These are phyloP conservation scores for Candida verbasci DNA, from an alignment of 805 yeast species.

Conservation along the genomic window DNA sequence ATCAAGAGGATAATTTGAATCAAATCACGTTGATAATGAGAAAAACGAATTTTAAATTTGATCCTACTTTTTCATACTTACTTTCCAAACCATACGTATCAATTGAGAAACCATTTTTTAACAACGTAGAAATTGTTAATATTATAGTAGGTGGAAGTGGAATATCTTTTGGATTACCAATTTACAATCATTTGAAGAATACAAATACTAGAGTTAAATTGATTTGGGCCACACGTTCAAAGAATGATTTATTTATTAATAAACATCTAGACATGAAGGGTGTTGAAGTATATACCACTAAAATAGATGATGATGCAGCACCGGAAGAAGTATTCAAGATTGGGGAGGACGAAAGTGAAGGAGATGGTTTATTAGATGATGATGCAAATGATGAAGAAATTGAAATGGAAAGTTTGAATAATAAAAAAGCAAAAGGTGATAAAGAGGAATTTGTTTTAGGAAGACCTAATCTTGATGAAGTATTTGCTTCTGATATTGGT, in stretches of 20 bases:
- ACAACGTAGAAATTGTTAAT: constrained; percentile 45
- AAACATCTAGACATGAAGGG: constrained; percentile 26
- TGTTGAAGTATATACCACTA: constrained; percentile 40
- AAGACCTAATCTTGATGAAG: constrained; percentile 40
- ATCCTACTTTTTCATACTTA: constrained; percentile 10
- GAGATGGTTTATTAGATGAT: constrained; percentile 19
- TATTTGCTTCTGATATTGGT: constrained; percentile 25
- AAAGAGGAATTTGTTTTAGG: constrained; percentile 14
- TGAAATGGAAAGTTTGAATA: constrained; percentile 14
- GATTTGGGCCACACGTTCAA: constrained; percentile 52
- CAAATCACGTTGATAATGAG: constrained; percentile 43
- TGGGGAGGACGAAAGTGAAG: constrained; percentile 12
- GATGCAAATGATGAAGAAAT: constrained; percentile 12
- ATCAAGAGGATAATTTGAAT: constrained; percentile 27
- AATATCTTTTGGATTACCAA: constrained; percentile 56
- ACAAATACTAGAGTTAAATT: constrained; percentile 27
- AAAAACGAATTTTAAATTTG: constrained; percentile 25
- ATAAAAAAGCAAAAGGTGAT: not conserved
- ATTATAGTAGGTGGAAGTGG: constrained; percentile 75
- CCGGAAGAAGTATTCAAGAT: not conserved
- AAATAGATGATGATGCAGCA: constrained; percentile 1
- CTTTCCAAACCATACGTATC: constrained; percentile 39
- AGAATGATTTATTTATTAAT: constrained; percentile 45
- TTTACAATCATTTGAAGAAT: constrained; percentile 37
- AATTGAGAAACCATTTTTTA: constrained; percentile 39